phyloP scores from a whole-genome alignment of 2,329 filamentous ascomycete species.

The Aciculosporium take region DNA sequence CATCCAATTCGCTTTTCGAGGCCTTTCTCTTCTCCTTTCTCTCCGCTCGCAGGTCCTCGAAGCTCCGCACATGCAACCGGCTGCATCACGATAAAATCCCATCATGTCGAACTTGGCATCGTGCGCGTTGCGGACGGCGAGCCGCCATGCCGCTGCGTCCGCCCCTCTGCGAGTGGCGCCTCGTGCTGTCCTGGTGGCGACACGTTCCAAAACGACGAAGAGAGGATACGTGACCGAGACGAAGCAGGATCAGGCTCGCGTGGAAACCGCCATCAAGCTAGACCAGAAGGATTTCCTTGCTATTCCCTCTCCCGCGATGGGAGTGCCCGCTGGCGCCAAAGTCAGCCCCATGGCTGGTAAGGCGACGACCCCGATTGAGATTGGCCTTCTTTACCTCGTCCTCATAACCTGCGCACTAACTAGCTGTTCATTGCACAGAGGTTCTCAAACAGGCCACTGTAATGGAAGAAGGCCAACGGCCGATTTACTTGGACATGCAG shows the following conservation, averaged over 20 bases:
- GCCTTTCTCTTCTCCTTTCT: conserved; percentile 9
- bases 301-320: conserved; percentile 22
- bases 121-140: conserved; percentile 60
- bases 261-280: conserved; percentile 74
- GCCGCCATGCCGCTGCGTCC: conserved; percentile 34
- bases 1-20: too few relatives aligned
- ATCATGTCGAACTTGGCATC: conserved; percentile 53
- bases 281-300: conserved; percentile 72
- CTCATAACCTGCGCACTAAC: too few relatives aligned
- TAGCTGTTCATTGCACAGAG: conserved; percentile 26
- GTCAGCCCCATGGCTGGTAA: conserved; percentile 62
- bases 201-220: conserved; percentile 15
- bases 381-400: not conserved
- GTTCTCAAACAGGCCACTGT: conserved; percentile 84
- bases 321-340: conserved; percentile 32
- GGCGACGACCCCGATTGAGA: conserved; percentile 1
- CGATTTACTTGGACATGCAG: conserved; percentile 98
- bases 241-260: conserved; percentile 64
- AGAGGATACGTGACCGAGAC: conserved; percentile 76
- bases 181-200: conserved; percentile 16
- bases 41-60: conserved; percentile 8
- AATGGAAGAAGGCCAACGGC: conserved; percentile 82
- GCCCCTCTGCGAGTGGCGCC: conserved; percentile 16
- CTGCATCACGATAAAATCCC: conserved; percentile 12
- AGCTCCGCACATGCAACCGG: conserved; percentile 7